phyloP scores from a whole-genome alignment of 2,329 filamentous ascomycete genomes.

The Alternaria panax region DNA sequence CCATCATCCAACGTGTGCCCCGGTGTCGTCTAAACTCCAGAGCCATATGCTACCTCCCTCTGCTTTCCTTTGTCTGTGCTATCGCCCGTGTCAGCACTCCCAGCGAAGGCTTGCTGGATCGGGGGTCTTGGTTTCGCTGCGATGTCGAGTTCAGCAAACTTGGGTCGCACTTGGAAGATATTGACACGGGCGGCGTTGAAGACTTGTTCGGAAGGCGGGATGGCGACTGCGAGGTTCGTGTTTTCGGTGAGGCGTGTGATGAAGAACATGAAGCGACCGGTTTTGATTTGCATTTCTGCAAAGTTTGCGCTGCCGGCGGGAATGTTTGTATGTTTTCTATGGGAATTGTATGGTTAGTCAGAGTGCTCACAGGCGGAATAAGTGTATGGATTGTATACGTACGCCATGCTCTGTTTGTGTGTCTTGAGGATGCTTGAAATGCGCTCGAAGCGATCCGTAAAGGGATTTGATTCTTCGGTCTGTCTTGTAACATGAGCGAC shows the following conservation, averaged over 20 bases:
- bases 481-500: constrained; percentile 89
- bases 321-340: constrained; percentile 76
- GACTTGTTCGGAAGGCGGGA: constrained; percentile 87
- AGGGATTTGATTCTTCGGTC: constrained; percentile 80
- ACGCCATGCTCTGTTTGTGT: constrained; percentile 82
- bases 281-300: constrained; percentile 80
- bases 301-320: constrained; percentile 85
- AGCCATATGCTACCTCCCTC: constrained; percentile 21
- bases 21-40: constrained; percentile 9
- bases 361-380: background rate
- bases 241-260: constrained; percentile 96
- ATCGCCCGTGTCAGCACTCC: constrained; percentile 39
- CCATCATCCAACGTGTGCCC: background rate
- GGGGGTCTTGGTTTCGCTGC: constrained; percentile 47
- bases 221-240: constrained; percentile 91
- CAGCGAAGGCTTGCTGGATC: constrained; percentile 48
- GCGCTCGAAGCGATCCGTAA: constrained; percentile 89
- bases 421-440: constrained; percentile 98
- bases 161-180: constrained; percentile 82
- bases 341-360: constrained; percentile 29
- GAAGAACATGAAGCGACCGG: constrained; percentile 86
- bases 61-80: constrained; percentile 28
- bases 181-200: constrained; percentile 93
- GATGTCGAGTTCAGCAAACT: constrained; percentile 73
- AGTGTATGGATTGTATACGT: constrained; percentile 44